Conservation (phyloP, 192 early-diverging fungal genomes). For the Entophlyctis helioformis region DNA sequence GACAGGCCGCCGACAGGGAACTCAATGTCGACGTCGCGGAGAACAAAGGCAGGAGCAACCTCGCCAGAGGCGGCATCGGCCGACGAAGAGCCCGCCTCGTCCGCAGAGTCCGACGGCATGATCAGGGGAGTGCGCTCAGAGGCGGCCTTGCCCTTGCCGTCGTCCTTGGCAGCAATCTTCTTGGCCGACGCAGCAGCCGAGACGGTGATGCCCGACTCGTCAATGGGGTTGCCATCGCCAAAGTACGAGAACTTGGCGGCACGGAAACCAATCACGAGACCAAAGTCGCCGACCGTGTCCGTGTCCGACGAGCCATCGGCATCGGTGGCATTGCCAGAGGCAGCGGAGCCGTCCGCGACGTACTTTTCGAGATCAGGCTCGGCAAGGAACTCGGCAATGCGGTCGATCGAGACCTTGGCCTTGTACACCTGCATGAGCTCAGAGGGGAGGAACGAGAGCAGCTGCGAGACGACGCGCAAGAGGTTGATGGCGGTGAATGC, state of each 20-base stretch:
- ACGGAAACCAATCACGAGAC: not conserved
- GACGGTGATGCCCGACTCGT: not conserved
- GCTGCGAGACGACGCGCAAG: constrained; percentile 8
- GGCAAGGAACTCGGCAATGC: constrained; percentile 20
- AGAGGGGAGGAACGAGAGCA: constrained; percentile 10
- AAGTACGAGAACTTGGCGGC: not conserved
- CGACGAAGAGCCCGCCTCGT: too few relatives aligned
- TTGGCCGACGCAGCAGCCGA: not conserved
- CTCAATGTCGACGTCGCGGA: constrained; percentile 3
- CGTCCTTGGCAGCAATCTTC: too few relatives aligned
- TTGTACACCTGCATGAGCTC: constrained; percentile 24
- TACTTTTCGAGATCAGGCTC: constrained; percentile 5
- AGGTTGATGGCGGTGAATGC: constrained; percentile 29
- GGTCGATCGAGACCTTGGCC: constrained; percentile 33
- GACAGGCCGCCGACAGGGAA: constrained; percentile 10
- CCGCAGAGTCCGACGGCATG: too few relatives aligned
- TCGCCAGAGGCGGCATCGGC: too few relatives aligned
- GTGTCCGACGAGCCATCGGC: not conserved
- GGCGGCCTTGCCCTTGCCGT: too few relatives aligned
- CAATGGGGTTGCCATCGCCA: not conserved
- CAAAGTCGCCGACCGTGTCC: not conserved
- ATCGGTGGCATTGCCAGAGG: not conserved
- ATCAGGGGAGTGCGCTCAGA: too few relatives aligned
- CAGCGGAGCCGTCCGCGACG: not conserved
- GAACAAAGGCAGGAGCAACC: not conserved